Base-by-base conservation (phyloP, 2,329 filamentous ascomycete genomes). In the Colletotrichum sp. region DNA sequence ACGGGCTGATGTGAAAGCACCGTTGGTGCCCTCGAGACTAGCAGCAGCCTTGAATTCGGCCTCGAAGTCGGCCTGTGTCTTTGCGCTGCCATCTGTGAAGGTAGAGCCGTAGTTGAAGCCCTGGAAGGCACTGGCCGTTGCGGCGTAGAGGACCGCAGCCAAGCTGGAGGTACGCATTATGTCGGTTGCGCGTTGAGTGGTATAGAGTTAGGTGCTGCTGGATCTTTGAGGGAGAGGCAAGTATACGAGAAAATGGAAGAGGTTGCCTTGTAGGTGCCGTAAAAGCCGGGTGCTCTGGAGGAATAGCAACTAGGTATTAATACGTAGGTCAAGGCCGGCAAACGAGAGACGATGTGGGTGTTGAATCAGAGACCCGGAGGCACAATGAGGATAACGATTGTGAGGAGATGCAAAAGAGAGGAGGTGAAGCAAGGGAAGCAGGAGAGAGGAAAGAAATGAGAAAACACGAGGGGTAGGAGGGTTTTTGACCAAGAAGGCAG, bases 41-140 rank as follows among this genome's bases (percentile, higher is more conserved):
- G 92, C 89, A 32, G 94, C 93, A 5, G 89, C 86, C 78, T 88
- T 91, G 89, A 95, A 95, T 85, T 94, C 91, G 80, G 89, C 86
- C 86, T 94, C 91, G 84, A 94, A 96, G 82, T 94, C 92, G 15
- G 87, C 80, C 80, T 94, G 90, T 69, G 80, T 79, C 86, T 94
- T 94, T 81, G 88, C 84, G 39, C 88, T 84, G 77, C 92, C 90
- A 80, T 92, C 90, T 64, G 88, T 90, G 81, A 92, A 92, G 75
- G 89, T 89, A 73, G 89, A 88, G 78, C 93, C 93, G 78, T 94
- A 95, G 89, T 95, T 95, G 91, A 95, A 95, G 79, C 94, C 94
- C 77, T 91, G 88, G 83, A 86, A 85, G 65, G 87, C 87, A 55
- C 78, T 80, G 77, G 81, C 82, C 57, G 83, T 79, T 24, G 84